phyloP scores from a whole-genome alignment of 2,329 filamentous ascomycete genomes.

The Monilinia vaccinii-corymbosi region DNA sequence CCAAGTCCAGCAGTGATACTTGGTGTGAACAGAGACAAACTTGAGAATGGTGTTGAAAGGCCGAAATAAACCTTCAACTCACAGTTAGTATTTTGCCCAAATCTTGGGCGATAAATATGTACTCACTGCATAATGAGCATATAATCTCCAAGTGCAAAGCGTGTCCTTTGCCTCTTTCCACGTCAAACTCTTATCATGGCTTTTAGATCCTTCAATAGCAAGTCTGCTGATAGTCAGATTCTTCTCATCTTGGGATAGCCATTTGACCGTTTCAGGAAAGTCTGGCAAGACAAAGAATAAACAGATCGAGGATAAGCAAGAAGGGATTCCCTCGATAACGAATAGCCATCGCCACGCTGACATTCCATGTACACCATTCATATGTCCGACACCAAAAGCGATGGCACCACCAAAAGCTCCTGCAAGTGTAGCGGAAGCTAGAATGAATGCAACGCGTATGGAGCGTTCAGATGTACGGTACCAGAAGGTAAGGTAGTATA shows the following conservation, averaged over 20 bases:
- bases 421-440: constrained; percentile 27
- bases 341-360: constrained; percentile 28
- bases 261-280: constrained; percentile 39
- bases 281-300: constrained; percentile 40
- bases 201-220: constrained; percentile 34
- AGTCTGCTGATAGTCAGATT: constrained; percentile 34
- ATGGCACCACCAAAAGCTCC: constrained; percentile 28
- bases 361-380: constrained; percentile 22
- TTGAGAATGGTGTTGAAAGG: constrained; percentile 47
- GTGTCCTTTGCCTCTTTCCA: constrained; percentile 39
- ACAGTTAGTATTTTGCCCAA: background rate
- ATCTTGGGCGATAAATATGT: background rate
- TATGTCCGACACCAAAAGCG: constrained; percentile 27
- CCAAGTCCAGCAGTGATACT: constrained; percentile 52
- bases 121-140: constrained; percentile 42
- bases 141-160: constrained; percentile 41
- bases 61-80: constrained; percentile 38
- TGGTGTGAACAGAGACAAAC: constrained; percentile 51
- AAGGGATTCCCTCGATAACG: constrained; percentile 26
- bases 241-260: constrained; percentile 37
- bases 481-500: constrained; percentile 29
- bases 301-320: constrained; percentile 39
- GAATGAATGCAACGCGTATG: constrained; percentile 26
- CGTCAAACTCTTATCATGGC: constrained; percentile 35
- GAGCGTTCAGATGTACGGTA: constrained; percentile 25